Evolutionary conservation across 768 basidiomycete species (phyloP).

Genomic region (Lactarius evosmus): DNA sequence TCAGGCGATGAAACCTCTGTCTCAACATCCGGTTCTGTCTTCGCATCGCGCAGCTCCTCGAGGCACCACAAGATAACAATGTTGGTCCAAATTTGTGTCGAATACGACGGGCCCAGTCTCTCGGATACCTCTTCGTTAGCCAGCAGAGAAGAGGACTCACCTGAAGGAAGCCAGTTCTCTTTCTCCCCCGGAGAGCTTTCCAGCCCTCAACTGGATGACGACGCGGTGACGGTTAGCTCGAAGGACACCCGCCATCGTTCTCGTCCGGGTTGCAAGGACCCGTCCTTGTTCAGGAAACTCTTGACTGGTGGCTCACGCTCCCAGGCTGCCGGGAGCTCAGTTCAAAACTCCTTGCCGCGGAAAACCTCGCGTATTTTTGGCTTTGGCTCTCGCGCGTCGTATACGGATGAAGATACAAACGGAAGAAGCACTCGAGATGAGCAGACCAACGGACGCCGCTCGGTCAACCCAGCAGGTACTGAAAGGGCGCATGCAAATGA

Average conservation of each 20-base stretch:
- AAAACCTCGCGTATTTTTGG: constrained; percentile 19
- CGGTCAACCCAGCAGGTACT: neutral
- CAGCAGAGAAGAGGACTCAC: constrained; percentile 70
- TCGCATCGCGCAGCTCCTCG: constrained; percentile 61
- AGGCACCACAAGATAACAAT: constrained; percentile 67
- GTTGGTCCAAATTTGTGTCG: constrained; percentile 71
- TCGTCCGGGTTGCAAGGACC: constrained; percentile 21
- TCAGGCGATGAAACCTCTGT: constrained; percentile 68
- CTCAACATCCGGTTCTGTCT: constrained; percentile 70
- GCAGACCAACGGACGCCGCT: neutral
- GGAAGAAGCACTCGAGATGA: neutral
- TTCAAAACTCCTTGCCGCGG: neutral
- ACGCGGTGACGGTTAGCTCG: constrained; percentile 73
- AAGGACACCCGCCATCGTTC: constrained; percentile 45
- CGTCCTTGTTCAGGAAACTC: constrained; percentile 35
- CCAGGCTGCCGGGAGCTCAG: neutral
- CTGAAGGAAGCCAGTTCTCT: constrained; percentile 57
- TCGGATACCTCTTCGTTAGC: constrained; percentile 84
- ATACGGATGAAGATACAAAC: constrained; percentile 2
- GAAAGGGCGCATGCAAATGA: constrained; percentile 4
- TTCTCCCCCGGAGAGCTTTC: constrained; percentile 47
- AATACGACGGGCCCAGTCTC: constrained; percentile 88
- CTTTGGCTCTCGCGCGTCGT: constrained; percentile 11
- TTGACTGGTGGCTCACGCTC: constrained; percentile 10
- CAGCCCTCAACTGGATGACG: constrained; percentile 56